Evolutionary conservation across 345 rosid genomes (phyloP), one percentile per base, ranked within the genome.

Genomic region (Euphorbia lathyris): DNA sequence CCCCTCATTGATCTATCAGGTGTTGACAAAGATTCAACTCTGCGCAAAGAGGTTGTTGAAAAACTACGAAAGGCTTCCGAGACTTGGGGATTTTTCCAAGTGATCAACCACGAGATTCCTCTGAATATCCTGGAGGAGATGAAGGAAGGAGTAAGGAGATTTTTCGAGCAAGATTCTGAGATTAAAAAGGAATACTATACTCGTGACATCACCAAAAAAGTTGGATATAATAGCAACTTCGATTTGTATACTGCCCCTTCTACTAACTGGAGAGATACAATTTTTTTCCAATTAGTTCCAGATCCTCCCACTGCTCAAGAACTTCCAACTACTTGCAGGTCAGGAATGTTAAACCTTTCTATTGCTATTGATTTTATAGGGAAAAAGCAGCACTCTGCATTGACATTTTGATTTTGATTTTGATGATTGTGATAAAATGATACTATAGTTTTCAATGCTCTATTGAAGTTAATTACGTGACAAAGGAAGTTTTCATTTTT

Each of bases 51-150:
- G 69, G 22, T 52, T 4, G 36, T 40, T 27, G 29, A 19, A 4
- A 20, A 43, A 29, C 40, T 64, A 0, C 4, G 22, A 26, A 36
- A 53, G 29, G 75, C 75, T 0, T 71, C 59, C 12, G 61, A 62
- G 34, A 40, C n/a, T 5, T 72, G 75, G 69, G 75, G 69, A 0
- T 66, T 73, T 10, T 58, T 73, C 26, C 50, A 73, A 38, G 26
- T 66, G 32, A 17, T 73, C 50, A 73, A 73, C 26, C 76, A 72
- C 56, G 76, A 70, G 1, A 73, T 73, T 32, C 65, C 71, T 8
- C n/a, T 16, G 2, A 58, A 50, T 34, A 23, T 66, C 17, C 22
- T 73, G 17, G 60, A 66, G 14, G 66, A 58, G 3, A 73, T 66
- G 11, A 48, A 36, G 19, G 51, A 73, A 34, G 76, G 76, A 7